Base-by-base conservation (phyloP, 2,329 filamentous ascomycete genomes). In the Pezicula carpinea region DNA sequence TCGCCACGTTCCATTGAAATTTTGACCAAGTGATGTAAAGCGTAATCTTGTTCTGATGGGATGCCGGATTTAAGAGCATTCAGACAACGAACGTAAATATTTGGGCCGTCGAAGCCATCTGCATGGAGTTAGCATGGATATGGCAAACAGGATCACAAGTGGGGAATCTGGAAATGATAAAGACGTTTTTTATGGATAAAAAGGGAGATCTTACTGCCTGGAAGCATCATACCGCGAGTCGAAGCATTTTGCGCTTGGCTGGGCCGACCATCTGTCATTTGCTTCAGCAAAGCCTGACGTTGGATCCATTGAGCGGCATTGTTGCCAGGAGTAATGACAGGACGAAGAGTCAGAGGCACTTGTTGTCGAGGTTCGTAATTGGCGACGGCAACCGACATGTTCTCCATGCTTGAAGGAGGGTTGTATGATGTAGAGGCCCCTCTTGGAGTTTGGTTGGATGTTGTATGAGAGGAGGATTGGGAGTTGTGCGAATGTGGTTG, bases 1-100 rank as follows among this genome's bases (percentile, higher is more conserved):
- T 97, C 93, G 39, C 92, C 92, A 36, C 91, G 81, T 66, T 97
- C 91, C 61, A 85, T 93, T 0, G 91, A 96, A 22, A 97, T 96
- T 64, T 96, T 95, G 50, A 97, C 90, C 4, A 97, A 71, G 59
- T 97, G 92, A 59, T 95, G 89, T 10, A 97, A 73, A 0, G 90
- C 92, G 67, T 95, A 97, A n/a, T 89, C 83, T 59, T 96, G 87
- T 63, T 99, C 92, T 11, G 83, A 78, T 3, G 79, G 78, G 21
- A 95, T 80, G 2, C 82, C 81, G 13, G 89, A 96, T 52, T 87
- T 86, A 21, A 99, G 71, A 4, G 91, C 85, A 56, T 91, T 83
- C 32, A 95, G 77, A 53, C 89, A 95, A 36, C 91, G 84, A 41
- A 92, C 85, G 62, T 96, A 97, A 54, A 96, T 96, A 61, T 95